Evolutionary conservation across 2,329 filamentous ascomycete genomes (phyloP), one percentile per base, ranked within the genome.

Genomic region (Penicillium italicum): DNA sequence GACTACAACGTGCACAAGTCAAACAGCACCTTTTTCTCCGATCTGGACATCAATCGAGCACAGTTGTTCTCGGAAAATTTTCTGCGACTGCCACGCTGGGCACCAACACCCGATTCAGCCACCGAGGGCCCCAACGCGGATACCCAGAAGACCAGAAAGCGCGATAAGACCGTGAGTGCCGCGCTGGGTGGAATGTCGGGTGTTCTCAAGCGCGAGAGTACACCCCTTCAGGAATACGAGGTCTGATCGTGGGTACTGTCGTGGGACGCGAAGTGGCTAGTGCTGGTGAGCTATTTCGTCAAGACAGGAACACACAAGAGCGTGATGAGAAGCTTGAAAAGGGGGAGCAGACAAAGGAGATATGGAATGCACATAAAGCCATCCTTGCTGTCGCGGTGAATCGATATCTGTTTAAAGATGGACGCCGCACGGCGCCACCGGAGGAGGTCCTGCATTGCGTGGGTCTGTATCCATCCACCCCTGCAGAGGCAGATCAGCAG

Each of bases 331-430:
- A 3, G 3, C 38, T 42, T 43, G 18, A 20, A 24, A 41, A 36
- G 38, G 33, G 14, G 3, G 30, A 34, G 8, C n/a, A 47, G 16
- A n/a, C 1, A 4, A 28, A 43, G 11, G 38, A 51, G 26, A 33
- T 28, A 20, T 33, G 14, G 2, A 38, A 51, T 1, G 16, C 18
- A n/a, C 28, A 41, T 30, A 42, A 51, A 20, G 33, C 33, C 2
- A 43, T 51, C 7, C 41, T 51, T 18, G 30, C 49, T 18, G 38
- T 44, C 5, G 49, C 20, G 8, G 41, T 51, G 14, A 44, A 26
- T 18, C 38, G 41, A 22, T 51, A 43, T 36, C 40, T 51, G 38
- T 44, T 51, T 14, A 51, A 44, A 20, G 49, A 51, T 42, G 49
- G 38, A 16, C 40, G 49, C 28, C 22, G 41, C 30, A 51, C 49